Conservation (phyloP, 106 monocot species). For the Platanthera zijinensis region DNA sequence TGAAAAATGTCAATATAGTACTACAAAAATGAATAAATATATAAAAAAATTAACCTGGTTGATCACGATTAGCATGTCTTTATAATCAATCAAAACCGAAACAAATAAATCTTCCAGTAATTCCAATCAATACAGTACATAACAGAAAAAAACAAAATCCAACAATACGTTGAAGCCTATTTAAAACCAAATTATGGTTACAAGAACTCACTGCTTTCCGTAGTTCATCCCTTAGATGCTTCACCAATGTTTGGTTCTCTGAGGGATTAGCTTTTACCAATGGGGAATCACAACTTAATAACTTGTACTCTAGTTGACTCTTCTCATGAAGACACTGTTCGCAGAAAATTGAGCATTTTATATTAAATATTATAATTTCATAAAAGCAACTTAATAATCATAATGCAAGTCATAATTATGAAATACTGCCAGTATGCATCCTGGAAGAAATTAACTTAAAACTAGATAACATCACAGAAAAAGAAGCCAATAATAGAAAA, state of each 20-base stretch:
- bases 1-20: not conserved
- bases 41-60: not conserved
- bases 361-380: not conserved
- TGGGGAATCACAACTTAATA: slow-evolving; percentile 3
- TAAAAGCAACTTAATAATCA: not conserved
- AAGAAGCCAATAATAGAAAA: not conserved
- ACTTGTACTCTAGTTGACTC: not conserved
- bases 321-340: slow-evolving; percentile 5
- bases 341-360: not conserved
- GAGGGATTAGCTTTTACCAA: not conserved
- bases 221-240: slow-evolving; percentile 7
- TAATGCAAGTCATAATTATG: not conserved
- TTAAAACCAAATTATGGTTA: not conserved
- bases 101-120: not conserved
- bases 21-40: not conserved
- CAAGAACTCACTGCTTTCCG: not conserved
- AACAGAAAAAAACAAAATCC: not conserved
- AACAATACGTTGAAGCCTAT: not conserved
- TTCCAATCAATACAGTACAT: not conserved
- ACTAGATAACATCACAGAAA: not conserved
- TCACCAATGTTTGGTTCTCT: slow-evolving; percentile 1
- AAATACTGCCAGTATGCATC: not conserved
- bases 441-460: not conserved
- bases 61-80: not conserved
- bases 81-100: not conserved